These are phyloP conservation scores for Dothistroma septosporum DNA, from an alignment of 2,329 filamentous ascomycete species.

Conservation along the genomic window DNA sequence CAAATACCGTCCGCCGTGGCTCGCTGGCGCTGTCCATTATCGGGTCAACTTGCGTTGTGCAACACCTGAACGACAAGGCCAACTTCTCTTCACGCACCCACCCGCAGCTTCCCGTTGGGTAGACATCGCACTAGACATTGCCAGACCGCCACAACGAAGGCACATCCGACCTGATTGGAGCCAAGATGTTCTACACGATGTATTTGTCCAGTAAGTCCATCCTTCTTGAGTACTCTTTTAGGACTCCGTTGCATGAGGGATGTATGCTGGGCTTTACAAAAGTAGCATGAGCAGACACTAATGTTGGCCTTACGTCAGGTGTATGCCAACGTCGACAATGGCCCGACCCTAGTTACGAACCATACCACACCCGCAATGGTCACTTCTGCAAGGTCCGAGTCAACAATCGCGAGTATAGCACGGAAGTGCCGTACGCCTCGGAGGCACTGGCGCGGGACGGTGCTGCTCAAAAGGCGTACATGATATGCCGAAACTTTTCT, in stretches of 20 bases:
- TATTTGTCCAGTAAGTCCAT: conserved; percentile 54
- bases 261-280: conserved; percentile 21
- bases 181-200: conserved; percentile 43
- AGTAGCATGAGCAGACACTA: conserved; percentile 6
- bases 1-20: conserved; percentile 14
- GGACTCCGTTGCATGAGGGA: conserved; percentile 13
- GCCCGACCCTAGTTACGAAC: conserved; percentile 85
- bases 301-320: conserved; percentile 51
- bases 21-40: conserved; percentile 15
- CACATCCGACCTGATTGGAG: conserved; percentile 18
- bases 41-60: conserved; percentile 25
- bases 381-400: conserved; percentile 89
- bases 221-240: conserved; percentile 23
- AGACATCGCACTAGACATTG: conserved; percentile 20
- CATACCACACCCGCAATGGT: conserved; percentile 67
- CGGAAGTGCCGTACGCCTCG: conserved; percentile 77
- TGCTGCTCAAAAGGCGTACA: conserved; percentile 91
- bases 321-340: conserved; percentile 92
- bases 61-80: conserved; percentile 20
- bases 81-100: conserved; percentile 25
- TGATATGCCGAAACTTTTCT: conserved; percentile 96
- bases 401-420: conserved; percentile 95
- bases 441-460: conserved; percentile 84
- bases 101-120: conserved; percentile 27
- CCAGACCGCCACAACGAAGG: conserved; percentile 20